Conservation (phyloP, 192 early-diverging fungal genomes). For the Coemansia sp. region DNA sequence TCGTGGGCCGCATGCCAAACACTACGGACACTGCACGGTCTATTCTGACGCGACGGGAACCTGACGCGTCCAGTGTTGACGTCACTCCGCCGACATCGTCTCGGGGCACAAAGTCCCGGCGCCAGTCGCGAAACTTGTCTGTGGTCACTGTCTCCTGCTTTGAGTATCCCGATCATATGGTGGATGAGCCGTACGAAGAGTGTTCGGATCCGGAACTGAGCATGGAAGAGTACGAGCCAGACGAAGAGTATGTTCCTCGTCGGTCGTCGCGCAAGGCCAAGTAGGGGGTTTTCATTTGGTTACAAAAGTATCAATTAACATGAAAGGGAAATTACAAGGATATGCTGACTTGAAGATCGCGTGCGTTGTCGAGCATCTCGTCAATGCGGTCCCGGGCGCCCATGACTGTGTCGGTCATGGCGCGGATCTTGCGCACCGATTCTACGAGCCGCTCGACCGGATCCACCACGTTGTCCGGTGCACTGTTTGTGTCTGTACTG, state of each 20-base stretch:
- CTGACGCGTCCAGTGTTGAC: too few species aligned
- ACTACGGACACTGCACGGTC: neutral
- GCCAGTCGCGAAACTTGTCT: constrained; percentile 7
- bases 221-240: constrained; percentile 1
- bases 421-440: constrained; percentile 66
- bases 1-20: constrained; percentile 5
- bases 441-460: constrained; percentile 57
- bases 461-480: constrained; percentile 36
- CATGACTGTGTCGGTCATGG: constrained; percentile 59
- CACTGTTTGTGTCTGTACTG: too few species aligned
- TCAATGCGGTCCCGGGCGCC: constrained; percentile 37
- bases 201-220: neutral
- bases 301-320: neutral
- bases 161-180: constrained; percentile 20
- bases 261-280: constrained; percentile 5
- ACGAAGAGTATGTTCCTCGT: constrained; percentile 21
- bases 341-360: constrained; percentile 1
- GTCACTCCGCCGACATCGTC: too few species aligned
- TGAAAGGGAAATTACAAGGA: neutral
- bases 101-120: neutral
- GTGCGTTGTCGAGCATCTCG: constrained; percentile 20
- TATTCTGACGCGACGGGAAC: constrained; percentile 7
- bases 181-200: constrained; percentile 9
- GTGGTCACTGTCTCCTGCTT: constrained; percentile 33
- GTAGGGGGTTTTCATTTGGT: neutral